These are phyloP conservation scores for Solanum peruvianum DNA, from an alignment of 257 asterid genomes.

Conservation along the genomic window DNA sequence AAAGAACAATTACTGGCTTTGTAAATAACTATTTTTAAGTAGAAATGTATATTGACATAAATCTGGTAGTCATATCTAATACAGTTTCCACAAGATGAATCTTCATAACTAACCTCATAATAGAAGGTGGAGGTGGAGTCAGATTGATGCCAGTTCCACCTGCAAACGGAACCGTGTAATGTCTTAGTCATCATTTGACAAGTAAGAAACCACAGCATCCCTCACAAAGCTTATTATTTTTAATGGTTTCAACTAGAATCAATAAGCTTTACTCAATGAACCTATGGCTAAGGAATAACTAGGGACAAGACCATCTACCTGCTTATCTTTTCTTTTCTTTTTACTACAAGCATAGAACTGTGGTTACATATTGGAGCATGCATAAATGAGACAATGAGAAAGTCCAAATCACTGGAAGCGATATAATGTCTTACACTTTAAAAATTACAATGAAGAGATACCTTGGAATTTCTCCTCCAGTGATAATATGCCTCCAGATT, in stretches of 20 bases:
- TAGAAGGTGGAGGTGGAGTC: conserved; percentile 86
- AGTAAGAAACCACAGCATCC: background rate
- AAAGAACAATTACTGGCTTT: background rate
- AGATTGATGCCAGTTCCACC: conserved; percentile 95
- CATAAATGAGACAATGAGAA: background rate
- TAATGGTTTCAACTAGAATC: background rate
- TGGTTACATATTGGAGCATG: background rate
- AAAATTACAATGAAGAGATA: conserved; percentile 3
- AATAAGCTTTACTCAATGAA: background rate
- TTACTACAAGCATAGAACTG: background rate
- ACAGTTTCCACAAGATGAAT: background rate
- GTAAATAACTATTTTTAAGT: background rate
- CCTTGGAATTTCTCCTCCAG: conserved; percentile 95
- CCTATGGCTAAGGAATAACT: background rate
- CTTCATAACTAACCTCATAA: conserved; percentile 38
- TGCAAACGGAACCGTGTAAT: conserved; percentile 14
- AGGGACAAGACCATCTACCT: background rate
- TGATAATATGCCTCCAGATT: conserved; percentile 75
- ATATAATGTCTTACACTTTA: background rate
- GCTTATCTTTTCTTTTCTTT: background rate
- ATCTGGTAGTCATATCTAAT: background rate
- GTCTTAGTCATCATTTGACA: background rate
- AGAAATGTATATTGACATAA: background rate
- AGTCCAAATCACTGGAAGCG: background rate
- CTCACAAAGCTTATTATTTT: background rate